Percentiles rank a stretch among this genome's conserved stretches.
Conservation (phyloP, 352 stramenopile genomes). For the Globisporangium heterothallicum region DNA sequence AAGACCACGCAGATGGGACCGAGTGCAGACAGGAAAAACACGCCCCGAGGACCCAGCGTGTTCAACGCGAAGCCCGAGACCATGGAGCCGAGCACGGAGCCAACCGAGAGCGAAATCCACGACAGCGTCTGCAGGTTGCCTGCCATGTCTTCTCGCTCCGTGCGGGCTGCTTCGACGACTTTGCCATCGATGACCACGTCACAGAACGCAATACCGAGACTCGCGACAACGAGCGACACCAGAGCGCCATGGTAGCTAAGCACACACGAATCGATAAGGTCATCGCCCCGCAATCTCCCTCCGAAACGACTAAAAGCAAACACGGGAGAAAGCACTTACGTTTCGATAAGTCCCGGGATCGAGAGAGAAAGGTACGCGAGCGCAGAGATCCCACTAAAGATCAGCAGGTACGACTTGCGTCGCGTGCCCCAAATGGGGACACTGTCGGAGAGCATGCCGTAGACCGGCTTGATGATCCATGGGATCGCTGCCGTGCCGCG, state of each 20-base stretch:
- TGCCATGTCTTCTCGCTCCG: constrained; percentile 65
- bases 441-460: constrained; percentile 74
- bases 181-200: constrained; percentile 81
- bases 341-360: constrained; percentile 47
- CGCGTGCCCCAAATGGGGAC: constrained; percentile 66
- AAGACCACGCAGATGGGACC: constrained; percentile 59
- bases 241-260: constrained; percentile 46
- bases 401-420: constrained; percentile 76
- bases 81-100: constrained; percentile 66
- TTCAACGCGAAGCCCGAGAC: constrained; percentile 57
- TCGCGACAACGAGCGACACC: constrained; percentile 61
- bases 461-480: constrained; percentile 81
- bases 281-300: not conserved
- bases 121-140: constrained; percentile 76
- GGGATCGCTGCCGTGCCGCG: constrained; percentile 63
- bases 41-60: constrained; percentile 48
- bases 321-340: constrained; percentile 22
- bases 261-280: not conserved
- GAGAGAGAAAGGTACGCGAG: constrained; percentile 57
- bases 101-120: constrained; percentile 68
- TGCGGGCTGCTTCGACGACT: constrained; percentile 65
- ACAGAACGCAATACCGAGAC: constrained; percentile 73
- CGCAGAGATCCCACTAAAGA: constrained; percentile 59
- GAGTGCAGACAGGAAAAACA: constrained; percentile 73
- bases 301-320: not conserved